A percentile compares a stretch with the other conserved stretches of the same genome.
Conservation (phyloP, 352 stramenopile genomes). For the Pythium periplocum region DNA sequence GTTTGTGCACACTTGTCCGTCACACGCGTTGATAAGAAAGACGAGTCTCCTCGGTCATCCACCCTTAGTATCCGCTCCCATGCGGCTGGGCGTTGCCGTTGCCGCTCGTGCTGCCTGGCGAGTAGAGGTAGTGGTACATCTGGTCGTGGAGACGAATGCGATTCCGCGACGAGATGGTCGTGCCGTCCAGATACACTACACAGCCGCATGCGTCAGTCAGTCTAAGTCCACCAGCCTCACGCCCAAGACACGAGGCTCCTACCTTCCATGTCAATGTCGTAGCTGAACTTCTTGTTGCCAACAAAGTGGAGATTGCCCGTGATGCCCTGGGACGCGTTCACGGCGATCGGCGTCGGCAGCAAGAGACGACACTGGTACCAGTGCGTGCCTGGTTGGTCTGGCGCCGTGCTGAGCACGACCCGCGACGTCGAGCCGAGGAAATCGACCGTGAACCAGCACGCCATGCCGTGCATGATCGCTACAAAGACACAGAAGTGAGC, state of each 20-base stretch:
- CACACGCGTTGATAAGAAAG: no score
- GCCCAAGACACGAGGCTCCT: background rate
- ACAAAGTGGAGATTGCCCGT: constrained; percentile 87
- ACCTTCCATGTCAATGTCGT: constrained; percentile 90
- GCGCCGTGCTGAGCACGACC: constrained; percentile 85
- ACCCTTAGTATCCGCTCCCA: no score
- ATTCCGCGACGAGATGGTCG: constrained; percentile 76
- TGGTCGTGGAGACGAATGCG: constrained; percentile 91
- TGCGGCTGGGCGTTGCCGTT: background rate
- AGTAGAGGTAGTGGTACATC: constrained; percentile 93
- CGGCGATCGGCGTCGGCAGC: constrained; percentile 86
- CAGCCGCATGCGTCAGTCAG: background rate
- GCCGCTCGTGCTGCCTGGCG: constrained; percentile 19
- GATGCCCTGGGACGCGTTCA: constrained; percentile 89
- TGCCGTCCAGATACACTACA: constrained; percentile 86
- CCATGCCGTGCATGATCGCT: constrained; percentile 94
- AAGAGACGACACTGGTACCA: constrained; percentile 94
- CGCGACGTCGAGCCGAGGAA: constrained; percentile 88
- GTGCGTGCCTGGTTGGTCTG: constrained; percentile 65
- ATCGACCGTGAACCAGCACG: constrained; percentile 99
- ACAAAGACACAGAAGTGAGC: background rate
- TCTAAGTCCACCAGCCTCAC: background rate
- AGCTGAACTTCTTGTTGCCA: constrained; percentile 96
- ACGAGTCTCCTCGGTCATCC: no score
- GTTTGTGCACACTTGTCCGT: no score